Base-by-base conservation (phyloP, 2,329 filamentous ascomycete genomes). In the Alternaria ethzedia region DNA sequence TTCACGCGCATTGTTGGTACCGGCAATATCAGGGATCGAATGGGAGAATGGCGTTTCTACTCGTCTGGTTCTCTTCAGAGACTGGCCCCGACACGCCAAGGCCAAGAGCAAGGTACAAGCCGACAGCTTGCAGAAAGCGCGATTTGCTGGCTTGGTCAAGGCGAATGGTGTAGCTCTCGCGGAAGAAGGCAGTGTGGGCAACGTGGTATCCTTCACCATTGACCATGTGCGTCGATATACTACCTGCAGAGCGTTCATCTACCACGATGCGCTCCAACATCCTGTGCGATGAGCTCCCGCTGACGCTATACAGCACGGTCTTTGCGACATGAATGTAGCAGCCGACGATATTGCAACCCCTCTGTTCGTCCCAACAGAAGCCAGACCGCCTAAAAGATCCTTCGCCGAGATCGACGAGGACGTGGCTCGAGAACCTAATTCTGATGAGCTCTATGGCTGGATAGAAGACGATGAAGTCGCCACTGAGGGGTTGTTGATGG, bases 31-130 rank as follows among this genome's bases (percentile, higher is more conserved):
- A 60, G 89, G 91, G 13, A 85, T 85, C 20, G 88, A 91, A 45
- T 97, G 94, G 94, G 94, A 97, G 64, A 89, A 88, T 67, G 90
- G 89, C 30, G 83, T 97, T 41, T 87, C 88, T 65, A 91, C 89
- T 45, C 86, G 93, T 57, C 78, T 97, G 64, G 90, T 91, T 23
- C 79, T 97, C 32, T 97, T 96, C 78, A 87, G 91, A 72, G 93
- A 97, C 81, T 94, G 82, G 74, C 64, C 75, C 55, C 72, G 69
- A 65, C 69, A 78, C 72, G 65, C 67, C 54, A 74, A 77, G 65
- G 54, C 68, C 47, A 72, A 49, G 52, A 73, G 71, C 45, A 68
- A 52, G 36, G 61, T 67, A 54, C 73, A 77, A 47, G 65, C 72
- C 51, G 72, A 76, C 58, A 75, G 65, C 67, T 65, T 77, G 68